Conservation (phyloP, 1,284 basidiomycete genomes). For the Tilletia indica region DNA sequence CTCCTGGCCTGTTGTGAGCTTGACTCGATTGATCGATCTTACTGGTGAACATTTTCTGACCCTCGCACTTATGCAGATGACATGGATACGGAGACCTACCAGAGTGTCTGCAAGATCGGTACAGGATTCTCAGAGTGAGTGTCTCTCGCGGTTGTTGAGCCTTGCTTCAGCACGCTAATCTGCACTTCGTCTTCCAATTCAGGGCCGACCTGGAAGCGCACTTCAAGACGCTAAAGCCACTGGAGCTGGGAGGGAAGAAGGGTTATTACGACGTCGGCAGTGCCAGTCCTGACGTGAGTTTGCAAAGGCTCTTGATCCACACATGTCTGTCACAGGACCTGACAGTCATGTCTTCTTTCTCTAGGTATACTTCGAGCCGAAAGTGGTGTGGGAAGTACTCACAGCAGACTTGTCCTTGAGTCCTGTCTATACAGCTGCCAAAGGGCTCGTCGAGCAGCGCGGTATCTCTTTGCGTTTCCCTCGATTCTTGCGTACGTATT, state of each 20-base stretch:
- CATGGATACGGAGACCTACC: conserved; percentile 49
- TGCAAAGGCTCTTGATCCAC: background rate
- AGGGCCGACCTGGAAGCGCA: conserved; percentile 72
- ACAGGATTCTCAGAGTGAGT: conserved; percentile 88
- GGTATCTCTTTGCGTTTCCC: conserved; percentile 93
- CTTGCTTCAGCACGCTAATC: background rate
- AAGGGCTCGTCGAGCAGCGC: conserved; percentile 62
- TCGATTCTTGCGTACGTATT: conserved; percentile 70
- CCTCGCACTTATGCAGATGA: conserved; percentile 27
- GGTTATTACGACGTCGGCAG: conserved; percentile 65
- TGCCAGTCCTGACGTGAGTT: conserved; percentile 46
- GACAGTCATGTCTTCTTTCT: background rate
- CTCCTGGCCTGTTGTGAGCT: conserved; percentile 41
- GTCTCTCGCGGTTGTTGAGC: background rate
- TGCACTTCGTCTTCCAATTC: too few species aligned
- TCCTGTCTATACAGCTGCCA: conserved; percentile 94
- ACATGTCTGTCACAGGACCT: background rate
- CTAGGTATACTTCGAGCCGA: conserved; percentile 49
- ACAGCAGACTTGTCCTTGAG: conserved; percentile 94
- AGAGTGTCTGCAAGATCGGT: conserved; percentile 81
- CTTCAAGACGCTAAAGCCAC: conserved; percentile 74
- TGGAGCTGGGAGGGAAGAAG: conserved; percentile 67
- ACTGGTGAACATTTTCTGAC: background rate
- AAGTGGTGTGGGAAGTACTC: conserved; percentile 92
- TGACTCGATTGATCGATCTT: background rate